phyloP scores from a whole-genome alignment of 345 rosid species.

The Lepidium aucheri region DNA sequence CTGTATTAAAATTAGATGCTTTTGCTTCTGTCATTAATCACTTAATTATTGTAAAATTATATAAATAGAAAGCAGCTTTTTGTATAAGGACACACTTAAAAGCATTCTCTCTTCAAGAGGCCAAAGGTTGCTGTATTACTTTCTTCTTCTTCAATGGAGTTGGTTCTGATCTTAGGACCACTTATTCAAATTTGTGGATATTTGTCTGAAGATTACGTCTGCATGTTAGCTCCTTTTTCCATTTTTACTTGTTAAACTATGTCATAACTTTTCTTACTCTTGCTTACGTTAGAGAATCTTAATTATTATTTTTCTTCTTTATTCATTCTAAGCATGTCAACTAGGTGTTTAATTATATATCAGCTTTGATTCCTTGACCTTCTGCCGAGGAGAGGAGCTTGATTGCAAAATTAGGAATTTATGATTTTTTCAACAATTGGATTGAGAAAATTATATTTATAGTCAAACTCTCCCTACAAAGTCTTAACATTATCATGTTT shows the following conservation, averaged over 20 bases:
- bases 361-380: slow-evolving; percentile 13
- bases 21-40: slow-evolving; percentile 31
- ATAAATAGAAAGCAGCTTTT: slow-evolving; percentile 18
- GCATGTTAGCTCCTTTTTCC: slow-evolving; percentile 25
- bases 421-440: too few species aligned
- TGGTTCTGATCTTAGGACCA: slow-evolving; percentile 26
- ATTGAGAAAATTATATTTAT: too few species aligned
- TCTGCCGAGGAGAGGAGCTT: not conserved
- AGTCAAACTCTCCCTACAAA: too few species aligned
- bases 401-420: too few species aligned
- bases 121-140: slow-evolving; percentile 29
- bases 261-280: slow-evolving; percentile 19
- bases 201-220: slow-evolving; percentile 23
- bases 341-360: slow-evolving; percentile 3
- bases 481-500: too few species aligned
- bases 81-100: slow-evolving; percentile 19
- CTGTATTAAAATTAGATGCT: slow-evolving; percentile 12
- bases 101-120: slow-evolving; percentile 26
- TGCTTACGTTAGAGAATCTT: slow-evolving; percentile 31
- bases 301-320: slow-evolving; percentile 17
- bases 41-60: slow-evolving; percentile 23
- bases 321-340: slow-evolving; percentile 22
- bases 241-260: slow-evolving; percentile 20
- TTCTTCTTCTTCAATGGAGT: slow-evolving; percentile 24
- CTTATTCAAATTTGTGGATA: slow-evolving; percentile 21